phyloP scores from a whole-genome alignment of 495 filamentous ascomycete genomes.

The Talaromyces wortmannii region DNA sequence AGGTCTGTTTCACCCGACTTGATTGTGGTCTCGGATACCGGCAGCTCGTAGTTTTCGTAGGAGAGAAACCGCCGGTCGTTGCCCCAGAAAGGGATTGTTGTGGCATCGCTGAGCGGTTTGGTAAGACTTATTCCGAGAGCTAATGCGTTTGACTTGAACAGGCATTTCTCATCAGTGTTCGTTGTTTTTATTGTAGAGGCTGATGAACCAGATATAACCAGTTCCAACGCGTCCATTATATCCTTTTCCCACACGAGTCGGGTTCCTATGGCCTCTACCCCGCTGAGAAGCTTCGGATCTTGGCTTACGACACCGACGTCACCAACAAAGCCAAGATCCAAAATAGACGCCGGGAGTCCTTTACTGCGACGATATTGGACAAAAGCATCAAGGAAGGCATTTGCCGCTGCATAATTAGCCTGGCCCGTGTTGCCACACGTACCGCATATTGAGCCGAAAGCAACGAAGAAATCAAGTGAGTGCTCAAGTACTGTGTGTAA shows the following conservation, averaged over 20 bases:
- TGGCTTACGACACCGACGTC: slow-evolving; percentile 18
- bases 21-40: background rate
- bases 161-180: background rate
- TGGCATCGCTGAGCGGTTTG: background rate
- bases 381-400: slow-evolving; percentile 20
- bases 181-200: background rate
- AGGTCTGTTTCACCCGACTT: slow-evolving; percentile 3
- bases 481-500: slow-evolving; percentile 31
- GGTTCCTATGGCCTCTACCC: background rate
- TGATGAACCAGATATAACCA: background rate
- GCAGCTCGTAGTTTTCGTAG: background rate
- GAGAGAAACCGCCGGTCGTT: background rate
- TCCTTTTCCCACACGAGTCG: background rate
- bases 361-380: slow-evolving; percentile 12
- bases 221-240: background rate
- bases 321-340: slow-evolving; percentile 15
- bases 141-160: slow-evolving; percentile 4
- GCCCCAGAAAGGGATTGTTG: background rate
- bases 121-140: background rate
- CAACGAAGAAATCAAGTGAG: slow-evolving; percentile 9
- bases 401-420: slow-evolving; percentile 19
- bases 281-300: background rate
- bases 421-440: slow-evolving; percentile 13
- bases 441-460: slow-evolving; percentile 13
- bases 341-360: slow-evolving; percentile 10